Base-by-base conservation (phyloP, 1,139 yeast genomes). In the Lodderomyces pseudojiufengensis region DNA sequence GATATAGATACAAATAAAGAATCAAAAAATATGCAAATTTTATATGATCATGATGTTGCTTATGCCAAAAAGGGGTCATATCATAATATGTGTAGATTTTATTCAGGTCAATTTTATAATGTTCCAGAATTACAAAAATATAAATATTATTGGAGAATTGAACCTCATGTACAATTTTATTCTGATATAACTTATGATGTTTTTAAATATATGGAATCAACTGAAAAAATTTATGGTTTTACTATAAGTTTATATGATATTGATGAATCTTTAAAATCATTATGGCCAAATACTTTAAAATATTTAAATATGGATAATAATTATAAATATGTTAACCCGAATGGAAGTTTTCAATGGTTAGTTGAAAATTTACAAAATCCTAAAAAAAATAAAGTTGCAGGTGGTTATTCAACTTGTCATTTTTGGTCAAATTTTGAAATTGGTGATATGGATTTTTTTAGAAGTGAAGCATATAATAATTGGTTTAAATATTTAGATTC, bases 401-500 rank as follows among this genome's bases (percentile, higher is more conserved):
- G 75, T 20, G 90, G 92, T 2, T 85, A 84, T 59, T 83, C 92
- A 9, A 80, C 92, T 0, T 85, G 95, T 51, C 95, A 85, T 57
- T 85, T 84, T 56, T 85, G 95, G 95, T 78, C 90, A 28, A 85
- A 85, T 57, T 85, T 85, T 50, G 95, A 85, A 52, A 76, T 85
- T 43, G 95, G 81, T 15, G 82, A 84, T 48, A 74, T 86, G 82
- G 87, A 84, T 47, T 86, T 86, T 48, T 84, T 70, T 61, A 63
- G 95, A 29, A 61, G 73, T 14, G 78, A 81, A 42, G 77, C 84
- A 1, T 86, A 86, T 54, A 61, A 65, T 28, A 63, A 65, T 13
- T 86, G 85, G 80, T 76, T 81, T 45, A 66, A 81, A 33, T 61
- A 70, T 51, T 63, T 86, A 28, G 95, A 86, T 44, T 47, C 66